Base-by-base conservation (phyloP, 1,139 yeast genomes). In the Candida neerlandica region DNA sequence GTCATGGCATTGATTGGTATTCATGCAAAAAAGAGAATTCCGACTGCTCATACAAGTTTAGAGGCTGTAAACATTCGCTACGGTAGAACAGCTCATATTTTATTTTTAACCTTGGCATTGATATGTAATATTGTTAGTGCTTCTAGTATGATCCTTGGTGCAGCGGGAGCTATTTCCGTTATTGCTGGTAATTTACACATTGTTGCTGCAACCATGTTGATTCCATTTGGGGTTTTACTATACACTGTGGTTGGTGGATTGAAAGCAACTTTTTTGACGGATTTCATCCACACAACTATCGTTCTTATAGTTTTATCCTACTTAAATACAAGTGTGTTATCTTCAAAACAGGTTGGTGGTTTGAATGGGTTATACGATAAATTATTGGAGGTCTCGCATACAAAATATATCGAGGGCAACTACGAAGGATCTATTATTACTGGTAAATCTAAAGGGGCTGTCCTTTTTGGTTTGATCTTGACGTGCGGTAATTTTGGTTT, bases 211-310 rank as follows among this genome's bases (percentile, higher is more conserved):
- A 63, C 70, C 7, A 59, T 68, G 63, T 60, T 70, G 45, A 66
- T 70, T 44, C 74, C 74, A n/a, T 66, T 70, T 55, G 73, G 74
- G 3, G 75, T 70, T 12, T 52, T 70, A 32, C 50, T 67, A 34
- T 70, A 70, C 54, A 71, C 77, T 2, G 60, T 68, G 12, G 66
- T 70, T 49, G 77, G 77, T 23, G 78, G 78, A 2, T 63, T 73
- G 49, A 71, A 69, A 51, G 72, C 77, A 10, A 73, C 78, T 2
- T 73, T 72, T 49, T 63, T 70, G 43, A 70, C 75, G 16, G 75
- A 70, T 53, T 70, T 60, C 50, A 65, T 66, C 6, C 75, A 70
- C 46, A 58, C 75, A n/a, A 59, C 71, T 52, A 55, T 74, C 49
- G 55, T 71, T 49, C 51, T 72, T 51, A 58, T 71, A 43, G 52